Percentiles rank a stretch among this genome's conserved stretches.
Conservation (phyloP, 1,139 yeast species). For the Yamadazyma siamensis region DNA sequence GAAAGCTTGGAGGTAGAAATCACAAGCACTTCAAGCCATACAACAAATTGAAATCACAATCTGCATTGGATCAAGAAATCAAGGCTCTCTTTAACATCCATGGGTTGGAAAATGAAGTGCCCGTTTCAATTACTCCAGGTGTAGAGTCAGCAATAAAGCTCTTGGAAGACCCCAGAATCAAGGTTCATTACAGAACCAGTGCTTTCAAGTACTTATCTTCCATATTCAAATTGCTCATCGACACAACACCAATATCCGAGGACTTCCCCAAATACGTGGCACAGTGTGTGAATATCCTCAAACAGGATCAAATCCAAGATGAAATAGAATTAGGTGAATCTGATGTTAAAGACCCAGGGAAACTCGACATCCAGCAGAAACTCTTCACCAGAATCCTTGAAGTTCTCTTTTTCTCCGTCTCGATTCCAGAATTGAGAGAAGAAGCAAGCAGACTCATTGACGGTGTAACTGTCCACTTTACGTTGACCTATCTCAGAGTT, state of each 20-base stretch:
- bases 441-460: slow-evolving; percentile 63
- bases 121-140: slow-evolving; percentile 81
- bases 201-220: slow-evolving; percentile 73
- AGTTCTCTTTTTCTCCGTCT: slow-evolving; percentile 68
- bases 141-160: slow-evolving; percentile 67
- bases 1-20: slow-evolving; percentile 95
- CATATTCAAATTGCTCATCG: slow-evolving; percentile 66
- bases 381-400: slow-evolving; percentile 60
- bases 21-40: slow-evolving; percentile 80
- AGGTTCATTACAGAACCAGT: slow-evolving; percentile 65
- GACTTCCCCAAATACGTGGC: slow-evolving; percentile 45
- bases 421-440: slow-evolving; percentile 69
- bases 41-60: slow-evolving; percentile 53
- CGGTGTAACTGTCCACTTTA: slow-evolving; percentile 75
- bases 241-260: slow-evolving; percentile 61
- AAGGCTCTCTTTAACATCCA: slow-evolving; percentile 67
- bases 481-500: slow-evolving; percentile 71
- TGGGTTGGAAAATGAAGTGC: slow-evolving; percentile 60
- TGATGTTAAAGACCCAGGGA: slow-evolving; percentile 45
- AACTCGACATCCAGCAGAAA: slow-evolving; percentile 58
- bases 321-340: slow-evolving; percentile 37
- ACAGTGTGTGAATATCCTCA: slow-evolving; percentile 45
- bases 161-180: slow-evolving; percentile 64
- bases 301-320: slow-evolving; percentile 40
- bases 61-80: slow-evolving; percentile 64